These are phyloP conservation scores for Cicer arietinum DNA, from an alignment of 306 rosid genomes.

Conservation along the genomic window DNA sequence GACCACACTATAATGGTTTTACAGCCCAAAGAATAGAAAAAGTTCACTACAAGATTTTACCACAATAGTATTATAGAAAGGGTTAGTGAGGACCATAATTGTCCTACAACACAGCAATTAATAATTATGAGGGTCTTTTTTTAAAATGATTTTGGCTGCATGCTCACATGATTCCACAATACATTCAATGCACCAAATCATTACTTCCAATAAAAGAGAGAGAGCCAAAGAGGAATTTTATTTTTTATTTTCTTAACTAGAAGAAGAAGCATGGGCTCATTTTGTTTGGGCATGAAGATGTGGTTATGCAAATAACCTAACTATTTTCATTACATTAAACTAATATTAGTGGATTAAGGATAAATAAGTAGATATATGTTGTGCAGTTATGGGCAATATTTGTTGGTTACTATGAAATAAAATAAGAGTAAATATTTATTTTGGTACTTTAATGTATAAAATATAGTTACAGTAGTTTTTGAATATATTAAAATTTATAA, in stretches of 20 bases:
- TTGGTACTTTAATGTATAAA: no score
- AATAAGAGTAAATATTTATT: background rate
- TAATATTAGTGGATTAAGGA: constrained; percentile 37
- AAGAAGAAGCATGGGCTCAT: constrained; percentile 60
- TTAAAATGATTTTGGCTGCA: constrained; percentile 36
- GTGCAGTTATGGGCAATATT: constrained; percentile 62
- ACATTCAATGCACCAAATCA: constrained; percentile 65
- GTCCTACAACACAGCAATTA: constrained; percentile 25
- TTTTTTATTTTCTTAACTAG: constrained; percentile 8
- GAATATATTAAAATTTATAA: no score
- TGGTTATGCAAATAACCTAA: constrained; percentile 26
- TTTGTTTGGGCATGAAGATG: constrained; percentile 51
- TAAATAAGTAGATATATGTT: background rate
- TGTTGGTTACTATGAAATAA: constrained; percentile 41
- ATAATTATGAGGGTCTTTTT: constrained; percentile 5
- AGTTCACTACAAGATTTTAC: background rate
- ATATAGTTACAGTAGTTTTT: no score
- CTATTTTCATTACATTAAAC: constrained; percentile 22
- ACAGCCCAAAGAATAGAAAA: no score
- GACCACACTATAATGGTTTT: constrained; percentile 26
- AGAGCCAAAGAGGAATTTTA: background rate
- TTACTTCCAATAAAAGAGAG: constrained; percentile 48
- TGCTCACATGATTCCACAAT: constrained; percentile 55
- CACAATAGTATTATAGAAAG: background rate
- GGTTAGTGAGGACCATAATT: constrained; percentile 41